These are phyloP conservation scores for Aspergillus cejpii DNA, from an alignment of 2,329 filamentous ascomycete species.

Conservation along the genomic window DNA sequence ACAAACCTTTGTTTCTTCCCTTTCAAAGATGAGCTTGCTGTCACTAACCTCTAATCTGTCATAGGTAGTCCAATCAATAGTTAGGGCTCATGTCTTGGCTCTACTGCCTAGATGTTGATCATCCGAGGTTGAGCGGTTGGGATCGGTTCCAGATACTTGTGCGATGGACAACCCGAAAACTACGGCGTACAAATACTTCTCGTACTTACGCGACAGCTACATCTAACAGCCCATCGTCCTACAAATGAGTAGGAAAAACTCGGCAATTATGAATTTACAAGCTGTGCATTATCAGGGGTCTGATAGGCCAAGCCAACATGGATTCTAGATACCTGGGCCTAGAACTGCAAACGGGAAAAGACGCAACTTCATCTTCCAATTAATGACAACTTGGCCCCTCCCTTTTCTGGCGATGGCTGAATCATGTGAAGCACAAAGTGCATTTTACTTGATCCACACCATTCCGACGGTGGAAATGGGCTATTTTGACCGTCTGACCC, in stretches of 20 bases:
- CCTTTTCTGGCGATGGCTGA: constrained; percentile 13
- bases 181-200: not conserved
- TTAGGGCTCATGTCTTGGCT: constrained; percentile 20
- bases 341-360: constrained; percentile 20
- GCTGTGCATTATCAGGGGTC: not conserved
- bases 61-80: constrained; percentile 6
- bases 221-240: not conserved
- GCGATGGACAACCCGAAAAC: constrained; percentile 8
- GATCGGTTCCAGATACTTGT: constrained; percentile 17
- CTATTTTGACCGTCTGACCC: not conserved
- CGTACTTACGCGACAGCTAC: constrained; percentile 12
- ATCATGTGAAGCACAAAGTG: constrained; percentile 24
- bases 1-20: not conserved
- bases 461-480: constrained; percentile 3
- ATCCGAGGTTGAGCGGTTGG: constrained; percentile 28
- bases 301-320: not conserved
- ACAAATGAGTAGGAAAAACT: not conserved
- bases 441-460: constrained; percentile 9
- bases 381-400: constrained; percentile 27
- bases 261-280: not conserved
- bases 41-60: not conserved
- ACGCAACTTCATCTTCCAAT: constrained; percentile 16
- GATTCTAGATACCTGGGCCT: constrained; percentile 18
- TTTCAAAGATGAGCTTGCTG: constrained; percentile 1
- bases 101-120: constrained; percentile 27